phyloP scores from a whole-genome alignment of 805 yeast species.

The Candida succiphila region DNA sequence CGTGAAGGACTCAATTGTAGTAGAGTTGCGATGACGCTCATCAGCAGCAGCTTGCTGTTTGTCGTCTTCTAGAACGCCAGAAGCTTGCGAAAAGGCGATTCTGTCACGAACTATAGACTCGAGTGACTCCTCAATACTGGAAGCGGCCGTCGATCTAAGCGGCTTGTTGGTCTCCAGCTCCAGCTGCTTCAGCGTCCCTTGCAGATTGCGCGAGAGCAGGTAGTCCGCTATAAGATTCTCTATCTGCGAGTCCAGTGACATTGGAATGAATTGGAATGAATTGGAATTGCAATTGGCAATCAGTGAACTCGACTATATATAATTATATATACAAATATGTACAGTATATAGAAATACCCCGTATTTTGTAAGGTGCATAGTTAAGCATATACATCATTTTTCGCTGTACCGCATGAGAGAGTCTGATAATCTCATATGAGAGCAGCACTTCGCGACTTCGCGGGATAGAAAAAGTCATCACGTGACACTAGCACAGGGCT shows the following conservation, averaged over 20 bases:
- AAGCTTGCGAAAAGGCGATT: conserved; percentile 17
- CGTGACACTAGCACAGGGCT: too few relatives aligned
- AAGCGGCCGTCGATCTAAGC: conserved; percentile 12
- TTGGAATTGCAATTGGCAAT: neutral
- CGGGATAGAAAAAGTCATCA: too few relatives aligned
- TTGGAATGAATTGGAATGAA: neutral
- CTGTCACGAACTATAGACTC: conserved; percentile 26
- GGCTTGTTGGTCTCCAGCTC: conserved; percentile 34
- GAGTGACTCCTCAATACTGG: conserved; percentile 24
- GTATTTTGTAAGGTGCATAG: too few relatives aligned
- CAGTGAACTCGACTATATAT: neutral
- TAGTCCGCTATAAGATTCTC: conserved; percentile 46
- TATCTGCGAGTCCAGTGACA: neutral
- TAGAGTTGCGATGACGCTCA: too few relatives aligned
- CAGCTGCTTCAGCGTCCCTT: conserved; percentile 36
- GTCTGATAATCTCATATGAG: too few relatives aligned
- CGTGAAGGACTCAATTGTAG: too few relatives aligned
- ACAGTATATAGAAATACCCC: too few relatives aligned
- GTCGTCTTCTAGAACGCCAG: conserved; percentile 8
- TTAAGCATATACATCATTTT: too few relatives aligned
- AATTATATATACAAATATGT: neutral
- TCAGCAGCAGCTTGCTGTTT: too few relatives aligned
- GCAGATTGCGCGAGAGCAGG: conserved; percentile 37
- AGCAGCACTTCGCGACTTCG: too few relatives aligned
- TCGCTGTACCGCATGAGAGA: too few relatives aligned